These are phyloP conservation scores for Corchorus olitorius DNA, from an alignment of 345 rosid species.

Conservation along the genomic window DNA sequence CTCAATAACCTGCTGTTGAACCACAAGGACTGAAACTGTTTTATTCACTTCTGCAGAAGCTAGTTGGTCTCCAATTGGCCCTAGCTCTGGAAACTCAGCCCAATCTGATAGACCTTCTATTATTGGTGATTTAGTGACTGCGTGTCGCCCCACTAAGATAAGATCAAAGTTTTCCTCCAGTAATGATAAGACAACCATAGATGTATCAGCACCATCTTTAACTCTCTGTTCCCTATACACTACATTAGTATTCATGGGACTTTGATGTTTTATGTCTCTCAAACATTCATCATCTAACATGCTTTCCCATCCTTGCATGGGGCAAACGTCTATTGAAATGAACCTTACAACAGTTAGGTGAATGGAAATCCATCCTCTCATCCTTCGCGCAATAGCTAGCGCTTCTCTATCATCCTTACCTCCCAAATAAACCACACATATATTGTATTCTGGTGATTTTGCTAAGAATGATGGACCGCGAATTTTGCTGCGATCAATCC, in stretches of 20 bases:
- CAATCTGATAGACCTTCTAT: constrained; percentile 10
- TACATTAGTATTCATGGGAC: background rate
- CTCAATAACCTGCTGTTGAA: constrained; percentile 17
- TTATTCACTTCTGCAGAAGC: constrained; percentile 7
- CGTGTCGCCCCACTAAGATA: constrained; percentile 28
- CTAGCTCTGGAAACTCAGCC: constrained; percentile 18
- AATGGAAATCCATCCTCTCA: constrained; percentile 2
- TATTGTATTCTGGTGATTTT: background rate
- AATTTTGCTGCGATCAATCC: constrained; percentile 28
- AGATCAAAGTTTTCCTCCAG: constrained; percentile 17
- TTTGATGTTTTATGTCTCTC: constrained; percentile 8
- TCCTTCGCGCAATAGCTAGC: constrained; percentile 24
- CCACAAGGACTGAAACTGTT: constrained; percentile 7
- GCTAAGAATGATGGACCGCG: background rate
- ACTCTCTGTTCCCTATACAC: background rate
- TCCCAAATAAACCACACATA: constrained; percentile 35
- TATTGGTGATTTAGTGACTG: background rate
- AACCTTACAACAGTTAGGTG: constrained; percentile 22
- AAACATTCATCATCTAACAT: constrained; percentile 28
- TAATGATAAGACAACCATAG: constrained; percentile 1
- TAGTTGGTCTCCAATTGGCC: constrained; percentile 15
- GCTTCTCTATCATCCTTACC: constrained; percentile 46
- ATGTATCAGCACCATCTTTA: constrained; percentile 22
- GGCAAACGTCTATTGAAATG: background rate
- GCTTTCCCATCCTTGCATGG: background rate